phyloP scores from a whole-genome alignment of 257 asterid genomes.

The Solanum gandarillasii region DNA sequence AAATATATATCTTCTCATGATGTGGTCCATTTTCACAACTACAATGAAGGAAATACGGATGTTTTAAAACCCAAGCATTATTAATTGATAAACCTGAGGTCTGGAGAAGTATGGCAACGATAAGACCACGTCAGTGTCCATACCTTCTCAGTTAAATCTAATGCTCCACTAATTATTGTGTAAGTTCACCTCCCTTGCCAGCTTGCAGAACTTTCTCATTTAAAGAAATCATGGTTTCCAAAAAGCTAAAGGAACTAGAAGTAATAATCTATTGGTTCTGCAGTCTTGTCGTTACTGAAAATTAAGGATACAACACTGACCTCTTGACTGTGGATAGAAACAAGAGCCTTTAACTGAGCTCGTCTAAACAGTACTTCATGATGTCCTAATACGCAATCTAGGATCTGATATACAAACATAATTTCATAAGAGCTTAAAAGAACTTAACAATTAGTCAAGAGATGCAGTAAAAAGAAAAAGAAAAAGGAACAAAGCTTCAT shows the following conservation, averaged over 20 bases:
- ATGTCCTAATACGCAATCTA: slow-evolving; percentile 83
- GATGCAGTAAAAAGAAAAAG: background rate
- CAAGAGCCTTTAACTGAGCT: slow-evolving; percentile 93
- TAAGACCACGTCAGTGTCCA: background rate
- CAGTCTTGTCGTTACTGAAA: background rate
- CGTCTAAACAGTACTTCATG: slow-evolving; percentile 84
- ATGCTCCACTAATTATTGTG: slow-evolving; percentile 94
- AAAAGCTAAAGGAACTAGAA: background rate
- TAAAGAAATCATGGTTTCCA: background rate
- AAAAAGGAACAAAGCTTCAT: background rate
- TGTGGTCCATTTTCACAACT: background rate
- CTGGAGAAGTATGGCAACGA: background rate
- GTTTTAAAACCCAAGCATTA: background rate
- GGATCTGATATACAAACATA: slow-evolving; percentile 34
- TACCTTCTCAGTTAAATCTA: slow-evolving; percentile 95
- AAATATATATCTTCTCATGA: background rate
- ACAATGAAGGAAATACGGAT: background rate
- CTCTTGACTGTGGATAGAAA: slow-evolving; percentile 90
- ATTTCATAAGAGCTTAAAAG: background rate
- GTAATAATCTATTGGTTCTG: background rate
- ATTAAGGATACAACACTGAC: slow-evolving; percentile 15
- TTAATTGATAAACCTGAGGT: background rate
- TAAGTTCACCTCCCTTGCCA: slow-evolving; percentile 96
- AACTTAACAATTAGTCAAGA: background rate
- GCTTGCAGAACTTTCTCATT: slow-evolving; percentile 33